These are phyloP conservation scores for Exophiala oligosperma DNA, from an alignment of 2,329 filamentous ascomycete genomes.

Conservation along the genomic window DNA sequence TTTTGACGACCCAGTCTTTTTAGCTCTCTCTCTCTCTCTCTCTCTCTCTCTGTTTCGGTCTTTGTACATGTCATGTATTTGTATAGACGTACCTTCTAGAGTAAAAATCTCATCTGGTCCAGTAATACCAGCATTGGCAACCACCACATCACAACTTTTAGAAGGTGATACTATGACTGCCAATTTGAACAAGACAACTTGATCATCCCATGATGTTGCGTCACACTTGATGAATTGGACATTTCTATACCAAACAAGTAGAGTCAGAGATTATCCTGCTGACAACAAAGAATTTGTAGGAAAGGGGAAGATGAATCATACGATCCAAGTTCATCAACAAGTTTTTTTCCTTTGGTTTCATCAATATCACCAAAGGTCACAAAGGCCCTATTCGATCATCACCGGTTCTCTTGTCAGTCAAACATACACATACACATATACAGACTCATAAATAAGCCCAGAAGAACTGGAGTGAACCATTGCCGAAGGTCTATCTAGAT, in stretches of 20 bases:
- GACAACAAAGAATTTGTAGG: too few species aligned
- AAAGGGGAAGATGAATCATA: not conserved
- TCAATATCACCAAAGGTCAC: constrained; percentile 34
- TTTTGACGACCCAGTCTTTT: constrained; percentile 36
- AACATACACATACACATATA: not conserved
- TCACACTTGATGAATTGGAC: constrained; percentile 44
- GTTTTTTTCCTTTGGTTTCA: constrained; percentile 42
- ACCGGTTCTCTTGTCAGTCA: not conserved
- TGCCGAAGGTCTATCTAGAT: too few species aligned
- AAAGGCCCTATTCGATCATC: constrained; percentile 3
- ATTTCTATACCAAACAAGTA: not conserved
- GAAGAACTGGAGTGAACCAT: too few species aligned
- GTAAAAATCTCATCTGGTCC: constrained; percentile 36
- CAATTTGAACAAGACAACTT: constrained; percentile 62
- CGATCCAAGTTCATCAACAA: constrained; percentile 7
- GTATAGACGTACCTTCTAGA: constrained; percentile 16
- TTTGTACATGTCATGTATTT: constrained; percentile 34
- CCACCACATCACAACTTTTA: constrained; percentile 61
- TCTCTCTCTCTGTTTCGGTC: not conserved
- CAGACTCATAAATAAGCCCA: too few species aligned
- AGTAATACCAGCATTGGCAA: constrained; percentile 66
- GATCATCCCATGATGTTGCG: constrained; percentile 64
- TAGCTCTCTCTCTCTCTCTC: not conserved
- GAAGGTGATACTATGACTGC: constrained; percentile 55
- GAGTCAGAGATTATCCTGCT: too few species aligned